Base-by-base conservation (phyloP, 495 filamentous ascomycete genomes). In the Xylaria acuta region DNA sequence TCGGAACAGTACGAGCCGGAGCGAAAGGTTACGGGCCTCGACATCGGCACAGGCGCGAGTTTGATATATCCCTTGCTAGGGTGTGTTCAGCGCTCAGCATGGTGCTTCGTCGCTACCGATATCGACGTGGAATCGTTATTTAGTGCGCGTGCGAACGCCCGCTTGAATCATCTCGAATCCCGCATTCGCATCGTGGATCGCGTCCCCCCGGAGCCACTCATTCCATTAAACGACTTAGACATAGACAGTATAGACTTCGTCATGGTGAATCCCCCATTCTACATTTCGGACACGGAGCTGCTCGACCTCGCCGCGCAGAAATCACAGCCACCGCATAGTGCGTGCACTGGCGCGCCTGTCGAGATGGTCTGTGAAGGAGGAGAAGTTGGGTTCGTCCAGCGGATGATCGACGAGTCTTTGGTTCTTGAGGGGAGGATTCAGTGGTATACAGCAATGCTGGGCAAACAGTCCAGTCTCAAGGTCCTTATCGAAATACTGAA, bases 251-350 rank as follows among this genome's bases (percentile, higher is more conserved):
- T 97, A 45, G 93, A 97, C 79, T 98, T 98, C 77, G 91, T 89
- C 59, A 97, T 98, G 90, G 94, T 91, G 81, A 99, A 99, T 75
- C 96, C 96, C 1, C 96, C 96, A 0, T 99, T 99, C 82, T 98
- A 97, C 83, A 75, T 86, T 27, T 95, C 93, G 4, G 83, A 86
- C 22, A 80, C 86, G 16, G 93, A 97, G 45, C 89, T 97, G 81
- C 71, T 87, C 1, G 81, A 83, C 12, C 90, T 90, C 0, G 92
- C 93, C 0, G 74, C 82, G 30, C 80, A 85, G 38, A 98, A 98
- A 77, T 75, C 84, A 9, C 84, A 87, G 3, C 89, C 89, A 1
- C 93, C 96, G 0, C 88, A 88, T 67, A 92, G 93, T 71, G 88
- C 89, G 30, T 97, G 95, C 80, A 97, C 95, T 0, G 95, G 94